A percentile compares a stretch with the other conserved stretches of the same genome.
Conservation (phyloP, 352 stramenopile species). For the Thraustochytrium sp. region DNA sequence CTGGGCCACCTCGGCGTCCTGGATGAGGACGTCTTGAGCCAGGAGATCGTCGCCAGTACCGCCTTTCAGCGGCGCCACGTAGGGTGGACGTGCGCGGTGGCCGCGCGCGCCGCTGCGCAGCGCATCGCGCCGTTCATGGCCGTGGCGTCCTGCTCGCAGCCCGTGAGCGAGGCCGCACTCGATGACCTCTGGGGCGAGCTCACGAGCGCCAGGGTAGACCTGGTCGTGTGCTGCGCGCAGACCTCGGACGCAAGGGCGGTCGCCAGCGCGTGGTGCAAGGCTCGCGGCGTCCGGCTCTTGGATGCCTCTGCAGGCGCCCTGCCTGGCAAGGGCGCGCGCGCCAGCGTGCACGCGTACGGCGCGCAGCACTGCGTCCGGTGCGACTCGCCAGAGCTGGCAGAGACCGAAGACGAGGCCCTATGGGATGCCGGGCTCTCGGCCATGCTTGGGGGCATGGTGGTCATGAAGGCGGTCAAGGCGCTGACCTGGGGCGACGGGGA, state of each 20-base stretch:
- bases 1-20: neutral
- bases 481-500: no score
- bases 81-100: neutral
- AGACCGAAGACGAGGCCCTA: no score
- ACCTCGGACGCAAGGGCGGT: neutral
- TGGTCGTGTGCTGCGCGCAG: neutral
- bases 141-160: neutral
- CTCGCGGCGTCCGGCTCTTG: neutral
- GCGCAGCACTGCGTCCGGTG: neutral
- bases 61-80: neutral
- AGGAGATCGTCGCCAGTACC: neutral
- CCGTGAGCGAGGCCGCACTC: neutral
- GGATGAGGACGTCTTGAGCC: neutral
- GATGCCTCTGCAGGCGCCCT: neutral
- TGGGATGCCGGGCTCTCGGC: no score
- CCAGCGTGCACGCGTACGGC: neutral
- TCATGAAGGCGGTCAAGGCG: no score
- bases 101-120: neutral
- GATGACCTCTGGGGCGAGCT: neutral
- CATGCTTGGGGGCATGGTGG: no score
- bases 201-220: neutral
- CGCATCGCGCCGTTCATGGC: neutral
- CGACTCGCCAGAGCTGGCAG: no score
- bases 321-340: neutral
- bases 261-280: neutral